phyloP scores from a whole-genome alignment of 2,329 filamentous ascomycete genomes.

The Scedosporium aurantiacum region DNA sequence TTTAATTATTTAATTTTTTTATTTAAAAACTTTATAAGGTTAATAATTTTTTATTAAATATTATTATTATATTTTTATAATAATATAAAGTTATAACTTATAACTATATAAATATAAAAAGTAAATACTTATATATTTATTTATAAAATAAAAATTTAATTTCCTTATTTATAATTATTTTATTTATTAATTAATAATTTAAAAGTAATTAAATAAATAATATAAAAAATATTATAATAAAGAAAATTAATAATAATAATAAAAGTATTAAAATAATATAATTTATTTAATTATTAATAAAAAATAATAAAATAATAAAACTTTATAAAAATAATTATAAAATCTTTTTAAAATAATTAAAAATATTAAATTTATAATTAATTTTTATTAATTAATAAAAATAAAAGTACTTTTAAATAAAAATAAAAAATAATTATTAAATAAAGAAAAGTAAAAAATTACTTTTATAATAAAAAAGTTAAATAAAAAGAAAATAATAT shows the following conservation, averaged over 20 bases:
- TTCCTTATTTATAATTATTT: not conserved
- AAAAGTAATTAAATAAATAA: not conserved
- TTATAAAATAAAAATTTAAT: not conserved
- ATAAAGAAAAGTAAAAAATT: too few relatives aligned
- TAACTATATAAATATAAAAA: not conserved
- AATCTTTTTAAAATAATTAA: not conserved
- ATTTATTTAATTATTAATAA: not conserved
- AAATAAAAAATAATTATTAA: not conserved
- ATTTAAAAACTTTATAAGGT: slow-evolving; percentile 1
- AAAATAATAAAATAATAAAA: slow-evolving; percentile 1
- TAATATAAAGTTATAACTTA: not conserved
- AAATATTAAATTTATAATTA: not conserved
- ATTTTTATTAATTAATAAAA: not conserved
- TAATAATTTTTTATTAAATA: not conserved
- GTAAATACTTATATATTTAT: not conserved
- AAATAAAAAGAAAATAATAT: too few relatives aligned
- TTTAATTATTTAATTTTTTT: not conserved
- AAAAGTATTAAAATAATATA: not conserved
- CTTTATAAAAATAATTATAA: not conserved
- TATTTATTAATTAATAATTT: not conserved
- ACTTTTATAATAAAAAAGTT: too few relatives aligned
- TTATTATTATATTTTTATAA: slow-evolving; percentile 1
- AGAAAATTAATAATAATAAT: slow-evolving; percentile 1
- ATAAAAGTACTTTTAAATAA: not conserved
- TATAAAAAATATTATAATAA: not conserved